Conservation (phyloP, 1,284 basidiomycete genomes). For the Apiotrichum veenhuisii region DNA sequence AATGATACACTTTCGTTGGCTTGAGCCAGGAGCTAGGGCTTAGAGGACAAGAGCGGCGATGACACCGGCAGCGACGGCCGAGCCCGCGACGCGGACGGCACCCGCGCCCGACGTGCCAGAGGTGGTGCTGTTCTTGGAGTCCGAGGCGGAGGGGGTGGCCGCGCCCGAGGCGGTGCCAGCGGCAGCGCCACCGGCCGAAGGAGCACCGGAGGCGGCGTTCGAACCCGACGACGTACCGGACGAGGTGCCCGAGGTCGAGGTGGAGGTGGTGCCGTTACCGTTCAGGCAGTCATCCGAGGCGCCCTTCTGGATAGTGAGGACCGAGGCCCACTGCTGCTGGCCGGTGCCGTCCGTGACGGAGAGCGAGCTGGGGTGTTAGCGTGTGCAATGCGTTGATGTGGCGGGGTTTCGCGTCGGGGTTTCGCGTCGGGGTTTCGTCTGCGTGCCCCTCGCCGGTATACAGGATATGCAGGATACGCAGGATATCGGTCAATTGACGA, state of each 20-base stretch:
- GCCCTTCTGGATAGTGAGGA: constrained; percentile 56
- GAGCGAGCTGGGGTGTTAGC: constrained; percentile 28
- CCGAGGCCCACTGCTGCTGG: constrained; percentile 56
- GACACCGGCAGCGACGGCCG: constrained; percentile 2
- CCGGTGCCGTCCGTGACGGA: constrained; percentile 58
- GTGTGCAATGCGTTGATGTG: neutral
- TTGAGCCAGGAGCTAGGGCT: neutral
- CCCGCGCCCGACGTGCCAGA: constrained; percentile 17
- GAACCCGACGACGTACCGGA: neutral
- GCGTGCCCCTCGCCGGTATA: no score
- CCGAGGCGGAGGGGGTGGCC: constrained; percentile 26
- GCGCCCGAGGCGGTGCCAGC: constrained; percentile 7
- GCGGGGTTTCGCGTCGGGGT: no score
- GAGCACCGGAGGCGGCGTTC: constrained; percentile 1
- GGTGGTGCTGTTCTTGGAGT: no score
- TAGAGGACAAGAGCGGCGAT: constrained; percentile 10
- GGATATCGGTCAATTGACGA: no score
- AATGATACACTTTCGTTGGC: neutral
- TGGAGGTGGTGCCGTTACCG: neutral
- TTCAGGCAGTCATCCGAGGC: constrained; percentile 42
- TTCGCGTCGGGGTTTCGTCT: no score
- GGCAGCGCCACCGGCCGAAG: constrained; percentile 18
- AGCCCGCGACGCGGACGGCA: constrained; percentile 5
- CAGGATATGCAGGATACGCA: no score
- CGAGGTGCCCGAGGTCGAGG: constrained; percentile 1